A percentile compares a stretch with the other conserved stretches of the same genome.
Conservation (phyloP, 1,284 basidiomycete species). For the Cryptococcus neoformans region DNA sequence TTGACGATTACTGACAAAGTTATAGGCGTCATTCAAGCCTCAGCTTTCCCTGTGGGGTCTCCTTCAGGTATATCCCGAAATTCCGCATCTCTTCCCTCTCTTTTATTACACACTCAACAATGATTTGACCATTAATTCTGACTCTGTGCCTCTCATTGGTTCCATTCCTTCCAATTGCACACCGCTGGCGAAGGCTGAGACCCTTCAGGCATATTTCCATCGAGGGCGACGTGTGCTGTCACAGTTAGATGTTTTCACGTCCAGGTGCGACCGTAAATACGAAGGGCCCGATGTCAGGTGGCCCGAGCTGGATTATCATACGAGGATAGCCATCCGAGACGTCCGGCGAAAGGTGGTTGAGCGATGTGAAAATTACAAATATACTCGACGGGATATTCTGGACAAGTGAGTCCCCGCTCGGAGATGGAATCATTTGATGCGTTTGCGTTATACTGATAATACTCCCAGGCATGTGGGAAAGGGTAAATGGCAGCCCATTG, state of each 20-base stretch:
- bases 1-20: too few species aligned
- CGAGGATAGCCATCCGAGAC: conserved; percentile 40
- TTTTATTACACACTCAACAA: conserved; percentile 46
- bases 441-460: background rate
- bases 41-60: conserved; percentile 39
- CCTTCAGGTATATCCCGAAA: conserved; percentile 32
- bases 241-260: conserved; percentile 46
- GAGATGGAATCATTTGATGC: background rate
- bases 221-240: conserved; percentile 40
- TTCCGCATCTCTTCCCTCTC: conserved; percentile 42
- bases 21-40: background rate
- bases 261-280: conserved; percentile 42
- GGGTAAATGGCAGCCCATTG: conserved; percentile 44
- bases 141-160: conserved; percentile 46
- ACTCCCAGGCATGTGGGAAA: conserved; percentile 33
- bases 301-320: conserved; percentile 38
- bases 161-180: conserved; percentile 40
- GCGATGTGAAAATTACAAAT: conserved; percentile 50
- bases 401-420: conserved; percentile 44
- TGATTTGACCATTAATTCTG: conserved; percentile 44
- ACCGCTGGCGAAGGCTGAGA: conserved; percentile 37
- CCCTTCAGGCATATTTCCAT: conserved; percentile 38
- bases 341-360: conserved; percentile 49
- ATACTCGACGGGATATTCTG: conserved; percentile 47
- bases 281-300: conserved; percentile 36